Evolutionary conservation across 106 monocot species (phyloP), one percentile per base, ranked within the genome.

Genomic region (Acanthochlamys bracteata): DNA sequence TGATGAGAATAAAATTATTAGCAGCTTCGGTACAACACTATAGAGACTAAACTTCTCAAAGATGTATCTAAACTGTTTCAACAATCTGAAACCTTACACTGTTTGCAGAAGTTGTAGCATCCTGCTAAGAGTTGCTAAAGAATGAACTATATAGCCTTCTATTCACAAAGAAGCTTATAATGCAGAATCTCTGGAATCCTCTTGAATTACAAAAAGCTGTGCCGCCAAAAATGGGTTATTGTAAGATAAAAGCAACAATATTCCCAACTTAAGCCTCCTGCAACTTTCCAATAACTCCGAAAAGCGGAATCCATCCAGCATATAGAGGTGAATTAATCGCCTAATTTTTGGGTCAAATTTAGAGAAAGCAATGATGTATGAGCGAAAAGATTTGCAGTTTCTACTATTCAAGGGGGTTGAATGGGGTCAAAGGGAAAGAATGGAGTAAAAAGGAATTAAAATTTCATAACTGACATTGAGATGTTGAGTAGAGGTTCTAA

Each of bases 401-500:
- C 22, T 19, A 19, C 55, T 55, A 19, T 15, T 22, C 55, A 10
- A 10, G 10, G 55, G n/a, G 10, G 55, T 15, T 8, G 9, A 19
- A 51, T 13, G n/a, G n/a, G 13, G 51, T 8, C n/a, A 19, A 19
- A 10, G n/a, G 51, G 9, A 51, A 51, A 51, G n/a, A 15, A 51
- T 10, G 51, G 13, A 4, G 51, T 3, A 51, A 4, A 21, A 54
- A 54, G 53, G 20, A 43, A 43, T 74, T 42, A 74, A 68, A 68
- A 74, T 4, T 68, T 61, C 67, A 74, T 67, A 23, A 63, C 61
- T 20, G 39, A 25, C 43, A 67, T 53, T 43, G 57, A 53, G 20
- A 74, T 21, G 74, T 68, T 61, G 11, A 74, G 67, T 23, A 74
- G 60, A 39, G 40, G 66, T 16, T 67, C 66, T 25, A 74, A 60